Conservation (phyloP, 805 yeast species). For the Barnettozyma salicaria region DNA sequence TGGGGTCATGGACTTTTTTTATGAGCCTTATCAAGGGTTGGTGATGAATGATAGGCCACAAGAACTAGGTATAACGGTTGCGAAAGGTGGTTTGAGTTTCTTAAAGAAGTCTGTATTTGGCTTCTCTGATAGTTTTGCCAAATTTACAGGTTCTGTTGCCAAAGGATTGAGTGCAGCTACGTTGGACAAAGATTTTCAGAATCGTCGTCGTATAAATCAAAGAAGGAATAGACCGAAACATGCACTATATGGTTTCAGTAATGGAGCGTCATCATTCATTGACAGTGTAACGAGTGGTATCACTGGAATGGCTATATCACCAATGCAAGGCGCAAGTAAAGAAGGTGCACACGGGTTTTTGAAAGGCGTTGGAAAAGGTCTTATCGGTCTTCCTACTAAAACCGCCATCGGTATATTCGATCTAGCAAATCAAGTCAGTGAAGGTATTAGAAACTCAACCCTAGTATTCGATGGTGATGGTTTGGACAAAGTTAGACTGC, state of each 20-base stretch:
- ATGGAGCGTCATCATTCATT: constrained; percentile 84
- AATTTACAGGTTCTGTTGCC: constrained; percentile 89
- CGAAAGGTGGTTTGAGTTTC: constrained; percentile 93
- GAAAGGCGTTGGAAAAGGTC: constrained; percentile 89
- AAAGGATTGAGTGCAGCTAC: constrained; percentile 91
- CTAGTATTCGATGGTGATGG: constrained; percentile 80
- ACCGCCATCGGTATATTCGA: constrained; percentile 94
- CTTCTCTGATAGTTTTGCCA: constrained; percentile 86
- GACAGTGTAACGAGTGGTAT: constrained; percentile 86
- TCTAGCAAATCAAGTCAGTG: constrained; percentile 86
- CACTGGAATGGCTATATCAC: constrained; percentile 84
- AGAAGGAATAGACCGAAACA: constrained; percentile 77
- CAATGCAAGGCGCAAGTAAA: constrained; percentile 80
- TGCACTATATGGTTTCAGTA: constrained; percentile 76
- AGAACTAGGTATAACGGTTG: constrained; percentile 90
- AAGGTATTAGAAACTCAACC: constrained; percentile 89
- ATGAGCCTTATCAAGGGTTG: constrained; percentile 96
- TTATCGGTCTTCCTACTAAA: constrained; percentile 94
- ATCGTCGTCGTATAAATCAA: constrained; percentile 65
- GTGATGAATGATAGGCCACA: constrained; percentile 92
- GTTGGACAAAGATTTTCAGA: constrained; percentile 80
- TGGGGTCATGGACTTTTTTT: constrained; percentile 93
- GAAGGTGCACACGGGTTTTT: constrained; percentile 92
- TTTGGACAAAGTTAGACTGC: constrained; percentile 73
- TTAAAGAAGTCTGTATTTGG: constrained; percentile 94